Base-by-base conservation (phyloP, 2,329 filamentous ascomycete species). In the Exophiala sideris region DNA sequence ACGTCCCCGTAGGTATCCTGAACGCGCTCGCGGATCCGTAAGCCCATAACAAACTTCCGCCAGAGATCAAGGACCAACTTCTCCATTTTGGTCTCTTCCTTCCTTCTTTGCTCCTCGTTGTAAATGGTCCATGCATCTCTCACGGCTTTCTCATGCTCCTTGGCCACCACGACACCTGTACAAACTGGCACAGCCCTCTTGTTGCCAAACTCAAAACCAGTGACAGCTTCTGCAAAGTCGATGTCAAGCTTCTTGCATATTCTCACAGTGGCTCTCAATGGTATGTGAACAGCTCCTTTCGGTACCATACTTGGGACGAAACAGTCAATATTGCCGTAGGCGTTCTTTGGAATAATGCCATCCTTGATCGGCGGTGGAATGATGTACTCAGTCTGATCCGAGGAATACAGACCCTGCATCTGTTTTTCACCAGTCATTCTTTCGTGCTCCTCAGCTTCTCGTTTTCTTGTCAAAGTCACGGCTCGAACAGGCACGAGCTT, bases 251-350 rank as follows among this genome's bases (percentile, higher is more conserved):
- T 85, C 67, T 89, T 90, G 70, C 92, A 96, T 1, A 96, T 82
- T 45, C 86, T 85, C 32, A 86, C 84, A 0, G 86, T 87, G 0
- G 89, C 89, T 42, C 86, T 83, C 50, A 86, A 85, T 0, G 90
- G 90, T 1, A 97, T 79, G 68, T 99, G 94, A 0, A 88, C 81
- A 2, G 91, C 91, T 0, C 94, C 92, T 38, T 74, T 72, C 0
- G 94, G 94, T 21, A 95, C 86, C 94, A 99, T 97, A 58, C 89
- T 91, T 36, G 90, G 87, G 0, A 89, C 91, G 68, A 95, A 99
- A 50, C 96, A 83, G 68, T 99, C 94, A 58, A 99, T 97, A 62
- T 99, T 99, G 7, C 92, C 92, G 64, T 92, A 99, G 34, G 85
- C 84, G 64, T 99, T 99, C 70, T 94, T 95, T 0, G 94, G 94